These are phyloP conservation scores for Paramecium tetraurelia DNA, from an alignment of 73 alveolate species.

Conservation along the genomic window DNA sequence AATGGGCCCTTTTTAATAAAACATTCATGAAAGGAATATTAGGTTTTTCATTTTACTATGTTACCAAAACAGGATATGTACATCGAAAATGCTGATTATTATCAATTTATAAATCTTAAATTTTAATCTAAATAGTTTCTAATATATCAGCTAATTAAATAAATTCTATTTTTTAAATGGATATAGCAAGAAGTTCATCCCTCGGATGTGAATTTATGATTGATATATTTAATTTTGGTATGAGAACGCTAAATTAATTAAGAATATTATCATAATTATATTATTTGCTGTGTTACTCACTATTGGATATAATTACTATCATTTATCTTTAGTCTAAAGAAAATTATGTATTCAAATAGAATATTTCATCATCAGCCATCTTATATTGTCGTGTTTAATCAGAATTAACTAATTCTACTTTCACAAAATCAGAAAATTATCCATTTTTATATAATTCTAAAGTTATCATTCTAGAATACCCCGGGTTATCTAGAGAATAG, in stretches of 20 bases:
- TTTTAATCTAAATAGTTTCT: background rate
- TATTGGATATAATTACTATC: background rate
- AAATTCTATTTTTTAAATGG: background rate
- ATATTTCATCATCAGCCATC: background rate
- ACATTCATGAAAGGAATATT: background rate
- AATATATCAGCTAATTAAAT: background rate
- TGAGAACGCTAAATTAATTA: background rate
- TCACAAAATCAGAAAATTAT: constrained; percentile 2
- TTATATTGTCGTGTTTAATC: background rate
- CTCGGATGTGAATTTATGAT: background rate
- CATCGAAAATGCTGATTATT: background rate
- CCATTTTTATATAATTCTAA: constrained; percentile 25
- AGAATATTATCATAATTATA: background rate
- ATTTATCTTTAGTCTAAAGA: constrained; percentile 15
- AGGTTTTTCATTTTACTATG: background rate
- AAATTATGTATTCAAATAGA: background rate
- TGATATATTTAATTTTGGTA: constrained; percentile 15
- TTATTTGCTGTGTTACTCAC: background rate
- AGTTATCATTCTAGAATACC: background rate
- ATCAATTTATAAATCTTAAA: background rate
- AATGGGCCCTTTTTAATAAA: background rate
- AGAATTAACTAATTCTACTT: constrained; percentile 1
- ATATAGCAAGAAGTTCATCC: background rate
- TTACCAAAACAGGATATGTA: constrained; percentile 14
- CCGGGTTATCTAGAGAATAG: constrained; percentile 29